Base-by-base conservation (phyloP, 805 yeast species). In the Cyberlindnera lachancei region DNA sequence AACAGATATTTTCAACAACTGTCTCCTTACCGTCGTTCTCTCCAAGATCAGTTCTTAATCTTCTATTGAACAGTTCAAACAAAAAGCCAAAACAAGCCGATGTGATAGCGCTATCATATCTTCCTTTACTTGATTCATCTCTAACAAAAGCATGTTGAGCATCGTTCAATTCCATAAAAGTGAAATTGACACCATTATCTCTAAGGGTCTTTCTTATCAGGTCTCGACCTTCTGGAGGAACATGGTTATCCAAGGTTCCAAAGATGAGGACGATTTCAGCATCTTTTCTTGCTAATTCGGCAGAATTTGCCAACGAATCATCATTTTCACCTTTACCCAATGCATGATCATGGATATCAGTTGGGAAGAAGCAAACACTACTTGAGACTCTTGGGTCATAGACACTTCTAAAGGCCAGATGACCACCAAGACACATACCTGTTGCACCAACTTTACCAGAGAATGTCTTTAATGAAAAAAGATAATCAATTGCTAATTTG, bases 381-480 rank as follows among this genome's bases (percentile, higher is more conserved):
- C 88, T 85, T 10, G 62, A 59, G 27, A 82, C 73, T 36, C 85
- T 58, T 23, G 66, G 61, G 48, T 81, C 85, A 42, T 80, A 62
- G 3, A 79, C 75, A 3, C 82, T 75, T 43, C 94, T 64, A 59
- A 69, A 79, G 1, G 92, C 90, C 46, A 81, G 61, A 52, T 82
- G 92, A 2, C 92, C 94, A 15, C 92, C 92, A 23, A 82, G 68
- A 53, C 94, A 83, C 92, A 83, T 83, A 14, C 92, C 94, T 3
- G 90, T 80, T 27, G 87, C 79, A 23, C 92, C 92, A 44, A 80
- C 70, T 36, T 67, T 71, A 25, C 88, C 88, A 41, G 70, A 75
- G 52, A 81, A 81, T 9, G 85, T 79, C 1, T 66, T 60, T 41
- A 82, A 62, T 3, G 68, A 45, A 29, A 55, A 55, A 35, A 82